Base-by-base conservation (phyloP, 2,329 filamentous ascomycete species). In the Pestalotiopsis fici region DNA sequence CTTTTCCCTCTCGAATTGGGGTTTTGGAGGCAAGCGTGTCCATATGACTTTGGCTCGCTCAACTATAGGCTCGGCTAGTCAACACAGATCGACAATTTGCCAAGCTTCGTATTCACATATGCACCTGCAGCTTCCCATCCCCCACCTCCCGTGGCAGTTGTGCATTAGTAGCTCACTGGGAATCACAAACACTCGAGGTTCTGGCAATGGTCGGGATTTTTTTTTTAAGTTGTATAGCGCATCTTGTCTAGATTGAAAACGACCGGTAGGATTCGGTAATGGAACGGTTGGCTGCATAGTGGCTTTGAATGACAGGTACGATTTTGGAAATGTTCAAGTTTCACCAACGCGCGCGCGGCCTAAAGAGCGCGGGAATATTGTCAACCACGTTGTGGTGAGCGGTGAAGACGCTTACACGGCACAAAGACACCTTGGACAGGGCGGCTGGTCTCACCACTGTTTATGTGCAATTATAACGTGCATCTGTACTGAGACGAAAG, bases 71-170 rank as follows among this genome's bases (percentile, higher is more conserved):
- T 28, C 61, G 47, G 43, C 61, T 55, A 31, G 37, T 27, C n/a
- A 35, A 37, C 25, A 64, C 25, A 35, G 61, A 64, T 64, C 61
- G 47, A 27, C 61, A 50, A 4, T 7, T 21, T 28, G 61, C 61
- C 61, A 64, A 64, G 61, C 39, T 63, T 64, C 61, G 61, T 64
- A 64, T 64, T 64, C 39, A 27, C 61, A 55, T 39, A 55, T 64
- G 61, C 21, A 56, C 23, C 61, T 64, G 61, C 61, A 64, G 61
- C 61, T 55, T 64, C 37, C 57, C 47, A 25, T 27, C 15, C 47
- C 25, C 18, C 60, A 43, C n/a, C 25, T 11, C 55, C 27, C 47
- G 55, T 27, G 55, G 23, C 55, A 57, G 23, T 21, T 57, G n/a
- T n/a, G 55, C 23, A 27, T 7, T 57, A 15, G 55, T 25, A 57